phyloP scores from a whole-genome alignment of 1,284 basidiomycete species.

The Pseudozyma pruni region DNA sequence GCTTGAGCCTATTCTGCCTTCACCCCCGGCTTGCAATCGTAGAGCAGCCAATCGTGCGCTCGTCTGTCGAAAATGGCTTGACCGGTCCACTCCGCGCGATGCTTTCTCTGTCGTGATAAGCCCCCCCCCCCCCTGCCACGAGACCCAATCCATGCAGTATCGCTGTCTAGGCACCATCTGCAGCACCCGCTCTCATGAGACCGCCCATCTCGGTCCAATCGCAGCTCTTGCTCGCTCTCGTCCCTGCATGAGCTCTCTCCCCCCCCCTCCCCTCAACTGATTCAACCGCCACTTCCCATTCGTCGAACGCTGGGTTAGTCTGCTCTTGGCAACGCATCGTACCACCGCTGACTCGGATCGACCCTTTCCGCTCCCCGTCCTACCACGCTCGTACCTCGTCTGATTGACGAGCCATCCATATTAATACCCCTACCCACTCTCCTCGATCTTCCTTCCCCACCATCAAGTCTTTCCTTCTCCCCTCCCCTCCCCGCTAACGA shows the following conservation, averaged over 20 bases:
- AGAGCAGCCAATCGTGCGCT: conserved; percentile 10
- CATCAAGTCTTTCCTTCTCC: background rate
- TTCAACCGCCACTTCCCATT: conserved; percentile 1
- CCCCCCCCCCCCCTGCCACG: background rate
- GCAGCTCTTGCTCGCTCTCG: conserved; percentile 5
- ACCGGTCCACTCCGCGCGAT: conserved; percentile 10
- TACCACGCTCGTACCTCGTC: background rate
- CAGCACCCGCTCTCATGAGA: conserved; percentile 12
- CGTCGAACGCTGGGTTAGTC: conserved; percentile 10
- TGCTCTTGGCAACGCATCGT: background rate
- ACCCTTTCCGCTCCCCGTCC: conserved; percentile 4
- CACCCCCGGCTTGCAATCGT: background rate
- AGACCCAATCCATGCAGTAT: too few relatives aligned
- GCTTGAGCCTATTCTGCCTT: background rate
- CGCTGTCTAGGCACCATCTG: conserved; percentile 5
- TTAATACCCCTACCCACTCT: conserved; percentile 14
- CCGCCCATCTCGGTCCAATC: conserved; percentile 41
- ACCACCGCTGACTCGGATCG: conserved; percentile 17
- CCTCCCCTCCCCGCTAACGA: conserved; percentile 1
- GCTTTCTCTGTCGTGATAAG: conserved; percentile 14
- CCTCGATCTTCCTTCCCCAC: background rate
- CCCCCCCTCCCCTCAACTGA: background rate
- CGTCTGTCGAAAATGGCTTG: conserved; percentile 11
- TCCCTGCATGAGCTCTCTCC: conserved; percentile 16
- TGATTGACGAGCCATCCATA: background rate